Evolutionary conservation across 1,284 basidiomycete genomes (phyloP).

Genomic region (Phylloboletellus chloephorus): DNA sequence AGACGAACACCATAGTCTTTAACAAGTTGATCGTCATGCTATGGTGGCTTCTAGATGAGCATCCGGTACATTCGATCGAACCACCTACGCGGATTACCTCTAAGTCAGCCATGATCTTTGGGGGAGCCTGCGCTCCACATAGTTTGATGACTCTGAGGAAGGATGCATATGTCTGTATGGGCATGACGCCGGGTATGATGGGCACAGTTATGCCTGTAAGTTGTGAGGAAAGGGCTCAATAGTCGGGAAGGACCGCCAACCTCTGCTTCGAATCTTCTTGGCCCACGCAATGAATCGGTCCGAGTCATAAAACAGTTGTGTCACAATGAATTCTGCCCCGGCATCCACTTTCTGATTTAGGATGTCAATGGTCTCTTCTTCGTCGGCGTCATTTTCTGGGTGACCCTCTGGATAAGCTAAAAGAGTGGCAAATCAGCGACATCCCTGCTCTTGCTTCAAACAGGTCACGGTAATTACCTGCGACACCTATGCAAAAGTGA

Average conservation of each 20-base stretch:
- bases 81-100: slow-evolving; percentile 71
- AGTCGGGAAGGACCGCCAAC: slow-evolving; percentile 37
- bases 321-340: slow-evolving; percentile 94
- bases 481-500: slow-evolving; percentile 89
- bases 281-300: slow-evolving; percentile 82
- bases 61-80: slow-evolving; percentile 13
- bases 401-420: slow-evolving; percentile 92
- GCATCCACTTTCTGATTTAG: slow-evolving; percentile 91
- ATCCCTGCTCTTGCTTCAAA: background rate
- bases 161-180: slow-evolving; percentile 93
- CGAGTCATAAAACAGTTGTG: slow-evolving; percentile 96
- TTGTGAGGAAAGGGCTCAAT: slow-evolving; percentile 9
- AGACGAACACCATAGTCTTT: slow-evolving; percentile 85
- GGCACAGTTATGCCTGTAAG: slow-evolving; percentile 79
- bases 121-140: slow-evolving; percentile 79
- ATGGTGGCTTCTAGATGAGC: slow-evolving; percentile 15
- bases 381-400: slow-evolving; percentile 56
- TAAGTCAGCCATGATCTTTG: slow-evolving; percentile 61
- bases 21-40: slow-evolving; percentile 88
- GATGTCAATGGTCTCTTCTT: slow-evolving; percentile 70
- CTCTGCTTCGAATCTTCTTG: slow-evolving; percentile 62
- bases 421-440: slow-evolving; percentile 7
- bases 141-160: slow-evolving; percentile 90
- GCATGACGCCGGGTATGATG: slow-evolving; percentile 96
- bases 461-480: slow-evolving; percentile 45